Conservation (phyloP, 1,139 yeast genomes). For the Pichia norvegensis region DNA sequence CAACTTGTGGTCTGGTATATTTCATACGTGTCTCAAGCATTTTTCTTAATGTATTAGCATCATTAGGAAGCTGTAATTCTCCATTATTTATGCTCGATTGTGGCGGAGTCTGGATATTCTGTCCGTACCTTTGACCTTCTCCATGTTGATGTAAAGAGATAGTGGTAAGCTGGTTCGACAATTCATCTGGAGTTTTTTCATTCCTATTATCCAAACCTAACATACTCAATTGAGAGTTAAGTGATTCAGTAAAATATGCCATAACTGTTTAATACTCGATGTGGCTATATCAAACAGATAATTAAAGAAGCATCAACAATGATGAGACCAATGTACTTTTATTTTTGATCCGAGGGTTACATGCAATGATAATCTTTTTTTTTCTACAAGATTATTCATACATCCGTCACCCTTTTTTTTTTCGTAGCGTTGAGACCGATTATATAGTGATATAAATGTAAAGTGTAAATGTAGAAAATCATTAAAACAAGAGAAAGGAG, state of each 20-base stretch:
- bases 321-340: background rate
- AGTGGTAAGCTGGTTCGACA: background rate
- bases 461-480: conserved; percentile 1
- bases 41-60: conserved; percentile 5
- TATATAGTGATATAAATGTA: conserved; percentile 1
- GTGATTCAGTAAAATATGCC: background rate
- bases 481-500: background rate
- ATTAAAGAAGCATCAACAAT: background rate
- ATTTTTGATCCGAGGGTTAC: too few species aligned
- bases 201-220: background rate
- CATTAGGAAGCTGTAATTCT: conserved; percentile 6
- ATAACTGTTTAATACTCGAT: background rate
- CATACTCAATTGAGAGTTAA: conserved; percentile 1
- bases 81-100: background rate
- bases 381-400: too few species aligned
- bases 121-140: background rate
- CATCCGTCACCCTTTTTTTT: background rate
- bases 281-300: background rate
- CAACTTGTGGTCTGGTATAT: conserved; percentile 13
- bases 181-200: background rate
- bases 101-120: background rate
- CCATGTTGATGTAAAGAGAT: background rate
- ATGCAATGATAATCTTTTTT: too few species aligned
- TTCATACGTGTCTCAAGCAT: conserved; percentile 11
- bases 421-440: conserved; percentile 15